Base-by-base conservation (phyloP, 257 asterid species). In the Thymus mandschuricus region DNA sequence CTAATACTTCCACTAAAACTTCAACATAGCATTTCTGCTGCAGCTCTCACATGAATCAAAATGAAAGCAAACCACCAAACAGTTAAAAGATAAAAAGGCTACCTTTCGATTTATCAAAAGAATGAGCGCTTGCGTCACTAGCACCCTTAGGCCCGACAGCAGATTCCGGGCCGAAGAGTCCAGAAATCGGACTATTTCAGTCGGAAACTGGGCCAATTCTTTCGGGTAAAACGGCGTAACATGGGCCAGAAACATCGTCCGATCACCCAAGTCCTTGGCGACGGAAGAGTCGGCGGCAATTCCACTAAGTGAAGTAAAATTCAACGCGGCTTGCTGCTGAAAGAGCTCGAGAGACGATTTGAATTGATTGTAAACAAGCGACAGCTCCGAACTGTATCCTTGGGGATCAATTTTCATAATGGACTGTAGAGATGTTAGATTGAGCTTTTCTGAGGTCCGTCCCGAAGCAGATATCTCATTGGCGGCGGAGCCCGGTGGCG, bases 371-470 rank as follows among this genome's bases (percentile, higher is more conserved):
- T 89, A 89, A 10, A 94, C 69, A 28, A 87, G 77, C 8, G 15
- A 60, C 29, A 94, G 81, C 81, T 91, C 98, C 48, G 89, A 66
- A 2, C 54, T 76, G 58, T 91, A 94, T n/a, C 97, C 97, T 74
- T 91, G 97, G 5, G 97, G 97, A 75, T 94, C 97, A 51, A 72
- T 40, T 80, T 94, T 94, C 95, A 94, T 94, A 29, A 84, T 91
- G 57, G 96, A 85, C 44, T 89, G 99, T 3, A 91, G 81, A 4
- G 79, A 33, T 15, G 93, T 83, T 13, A 91, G 88, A 78, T 81
- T 88, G 57, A 89, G 85, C 81, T 84, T 90, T 41, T 81, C 91
- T 4, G 95, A 70, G 3, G 80, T 71, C 6, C 82, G 66, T 2
- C 99, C 91, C 0, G 96, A 87, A 2, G 96, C 85, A 0, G 83